Evolutionary conservation across 108 stramenopile species (phyloP).

Genomic region (Pseudonitzschia multistriata): DNA sequence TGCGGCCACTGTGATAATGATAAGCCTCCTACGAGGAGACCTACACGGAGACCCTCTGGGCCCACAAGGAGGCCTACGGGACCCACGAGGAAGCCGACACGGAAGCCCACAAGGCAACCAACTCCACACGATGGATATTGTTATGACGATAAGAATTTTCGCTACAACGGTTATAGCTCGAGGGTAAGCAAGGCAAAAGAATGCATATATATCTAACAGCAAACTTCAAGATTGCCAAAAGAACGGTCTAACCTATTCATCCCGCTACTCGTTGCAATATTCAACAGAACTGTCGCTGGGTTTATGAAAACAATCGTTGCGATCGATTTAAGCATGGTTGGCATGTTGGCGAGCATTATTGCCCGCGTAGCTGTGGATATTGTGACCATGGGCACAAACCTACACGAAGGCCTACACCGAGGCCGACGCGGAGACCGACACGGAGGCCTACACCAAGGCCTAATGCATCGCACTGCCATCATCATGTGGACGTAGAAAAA

Average conservation of each 20-base stretch:
- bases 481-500: background rate
- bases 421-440: background rate
- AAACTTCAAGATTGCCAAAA: too few species aligned
- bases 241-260: too few species aligned
- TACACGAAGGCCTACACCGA: background rate
- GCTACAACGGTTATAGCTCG: background rate
- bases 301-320: background rate
- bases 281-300: background rate
- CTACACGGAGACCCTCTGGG: too few species aligned
- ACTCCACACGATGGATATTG: too few species aligned
- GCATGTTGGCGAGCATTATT: background rate
- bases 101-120: too few species aligned
- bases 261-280: too few species aligned
- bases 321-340: background rate
- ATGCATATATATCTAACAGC: too few species aligned
- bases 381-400: background rate
- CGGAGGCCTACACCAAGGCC: too few species aligned
- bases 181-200: background rate
- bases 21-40: too few species aligned
- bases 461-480: background rate
- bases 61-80: too few species aligned
- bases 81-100: too few species aligned
- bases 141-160: background rate
- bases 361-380: background rate
- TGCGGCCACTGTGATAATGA: too few species aligned